A percentile compares a stretch with the other conserved stretches of the same genome.
Conservation (phyloP, 768 basidiomycete species). For the Xerocomus brunneocitrinus region DNA sequence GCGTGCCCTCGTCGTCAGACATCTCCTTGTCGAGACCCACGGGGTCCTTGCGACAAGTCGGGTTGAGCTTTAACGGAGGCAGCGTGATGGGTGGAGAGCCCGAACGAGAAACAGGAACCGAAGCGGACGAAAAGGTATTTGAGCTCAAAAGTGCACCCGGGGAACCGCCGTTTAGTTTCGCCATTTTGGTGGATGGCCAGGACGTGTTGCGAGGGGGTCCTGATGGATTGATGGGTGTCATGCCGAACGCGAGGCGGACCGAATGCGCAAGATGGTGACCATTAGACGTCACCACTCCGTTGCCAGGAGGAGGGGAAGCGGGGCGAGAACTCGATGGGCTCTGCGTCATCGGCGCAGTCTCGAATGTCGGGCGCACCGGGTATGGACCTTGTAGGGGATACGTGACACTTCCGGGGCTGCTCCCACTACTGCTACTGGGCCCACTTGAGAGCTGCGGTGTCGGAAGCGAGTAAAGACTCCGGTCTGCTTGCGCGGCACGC, state of each 20-base stretch:
- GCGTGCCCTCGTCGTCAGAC: slow-evolving; percentile 21
- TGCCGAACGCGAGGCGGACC: slow-evolving; percentile 83
- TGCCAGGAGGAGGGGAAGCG: slow-evolving; percentile 49
- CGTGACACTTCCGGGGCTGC: slow-evolving; percentile 53
- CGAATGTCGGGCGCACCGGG: slow-evolving; percentile 21
- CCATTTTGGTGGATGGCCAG: slow-evolving; percentile 30
- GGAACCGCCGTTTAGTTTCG: slow-evolving; percentile 8
- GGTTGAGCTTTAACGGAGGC: slow-evolving; percentile 56
- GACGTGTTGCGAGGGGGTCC: slow-evolving; percentile 36
- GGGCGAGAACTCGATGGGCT: slow-evolving; percentile 57
- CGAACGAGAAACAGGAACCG: slow-evolving; percentile 56
- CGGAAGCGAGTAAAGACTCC: slow-evolving; percentile 33
- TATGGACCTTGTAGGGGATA: slow-evolving; percentile 31
- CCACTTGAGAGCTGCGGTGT: slow-evolving; percentile 65
- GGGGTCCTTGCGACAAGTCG: slow-evolving; percentile 15
- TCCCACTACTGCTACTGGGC: slow-evolving; percentile 54
- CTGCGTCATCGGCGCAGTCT: slow-evolving; percentile 29
- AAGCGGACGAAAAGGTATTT: slow-evolving; percentile 16
- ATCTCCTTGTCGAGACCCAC: slow-evolving; percentile 17
- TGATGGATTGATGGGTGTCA: slow-evolving; percentile 69
- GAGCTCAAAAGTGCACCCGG: slow-evolving; percentile 6
- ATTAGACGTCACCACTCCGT: slow-evolving; percentile 25
- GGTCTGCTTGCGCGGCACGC: slow-evolving; percentile 24
- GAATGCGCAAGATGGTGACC: slow-evolving; percentile 77
- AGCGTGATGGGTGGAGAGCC: slow-evolving; percentile 67